Evolutionary conservation across 805 yeast genomes (phyloP).

Genomic region (Candida manassasensis): DNA sequence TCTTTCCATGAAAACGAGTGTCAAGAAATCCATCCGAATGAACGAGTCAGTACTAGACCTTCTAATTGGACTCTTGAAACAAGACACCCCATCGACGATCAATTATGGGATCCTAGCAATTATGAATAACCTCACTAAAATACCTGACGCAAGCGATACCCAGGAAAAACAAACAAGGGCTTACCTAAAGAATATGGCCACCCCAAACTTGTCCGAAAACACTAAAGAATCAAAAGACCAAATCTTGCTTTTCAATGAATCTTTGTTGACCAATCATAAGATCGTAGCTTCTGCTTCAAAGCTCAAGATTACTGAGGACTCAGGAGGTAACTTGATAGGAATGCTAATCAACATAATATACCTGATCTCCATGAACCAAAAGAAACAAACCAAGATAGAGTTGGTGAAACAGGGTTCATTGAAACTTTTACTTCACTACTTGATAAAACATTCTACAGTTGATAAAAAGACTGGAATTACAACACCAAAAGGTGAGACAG

Average conservation of each 20-base stretch:
- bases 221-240: slow-evolving; percentile 18
- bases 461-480: slow-evolving; percentile 17
- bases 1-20: slow-evolving; percentile 33
- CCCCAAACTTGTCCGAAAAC: slow-evolving; percentile 21
- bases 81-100: slow-evolving; percentile 13
- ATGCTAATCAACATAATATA: slow-evolving; percentile 30
- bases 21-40: slow-evolving; percentile 30
- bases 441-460: slow-evolving; percentile 26
- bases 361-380: slow-evolving; percentile 28
- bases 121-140: slow-evolving; percentile 35
- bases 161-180: slow-evolving; percentile 29
- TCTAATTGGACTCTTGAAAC: slow-evolving; percentile 10
- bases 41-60: slow-evolving; percentile 25
- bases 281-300: slow-evolving; percentile 15
- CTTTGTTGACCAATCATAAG: slow-evolving; percentile 21
- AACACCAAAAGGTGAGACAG: slow-evolving; percentile 17
- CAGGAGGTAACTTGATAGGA: slow-evolving; percentile 11
- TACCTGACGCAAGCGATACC: slow-evolving; percentile 20
- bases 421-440: slow-evolving; percentile 33
- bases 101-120: slow-evolving; percentile 40
- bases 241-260: slow-evolving; percentile 28
- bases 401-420: slow-evolving; percentile 45
- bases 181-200: slow-evolving; percentile 34
- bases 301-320: slow-evolving; percentile 13
- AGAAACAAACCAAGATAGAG: slow-evolving; percentile 23